Evolutionary conservation across 2,329 filamentous ascomycete genomes (phyloP).

Genomic region (Calonectria hawksworthii): DNA sequence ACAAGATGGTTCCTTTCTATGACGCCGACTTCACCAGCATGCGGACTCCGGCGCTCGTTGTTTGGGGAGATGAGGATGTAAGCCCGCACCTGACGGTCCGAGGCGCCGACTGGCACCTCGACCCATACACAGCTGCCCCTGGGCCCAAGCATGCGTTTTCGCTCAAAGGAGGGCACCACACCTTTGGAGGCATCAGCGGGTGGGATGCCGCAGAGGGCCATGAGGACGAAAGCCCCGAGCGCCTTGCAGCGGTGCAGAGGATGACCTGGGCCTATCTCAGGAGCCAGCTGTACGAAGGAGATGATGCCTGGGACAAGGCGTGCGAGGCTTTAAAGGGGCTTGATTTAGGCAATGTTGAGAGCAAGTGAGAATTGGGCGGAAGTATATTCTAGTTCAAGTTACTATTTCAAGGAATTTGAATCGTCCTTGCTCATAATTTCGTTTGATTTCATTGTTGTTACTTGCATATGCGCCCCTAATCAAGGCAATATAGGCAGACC

Average conservation of each 20-base stretch:
- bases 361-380: conserved; percentile 11
- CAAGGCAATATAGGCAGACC: not conserved
- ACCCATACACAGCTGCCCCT: conserved; percentile 37
- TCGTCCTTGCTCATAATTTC: no score
- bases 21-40: conserved; percentile 38
- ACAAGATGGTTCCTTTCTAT: conserved; percentile 37
- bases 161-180: conserved; percentile 42
- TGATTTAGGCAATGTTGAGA: conserved; percentile 38
- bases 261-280: conserved; percentile 43
- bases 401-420: not conserved
- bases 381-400: not conserved
- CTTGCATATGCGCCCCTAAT: not conserved
- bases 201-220: conserved; percentile 45
- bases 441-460: no score
- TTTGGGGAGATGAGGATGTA: conserved; percentile 43
- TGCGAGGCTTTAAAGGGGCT: conserved; percentile 29
- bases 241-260: conserved; percentile 40
- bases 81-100: conserved; percentile 38
- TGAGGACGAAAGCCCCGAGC: conserved; percentile 41
- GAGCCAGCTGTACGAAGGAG: conserved; percentile 37
- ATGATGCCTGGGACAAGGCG: conserved; percentile 39
- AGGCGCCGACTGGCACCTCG: conserved; percentile 43
- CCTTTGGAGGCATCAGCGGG: conserved; percentile 43
- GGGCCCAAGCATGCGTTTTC: conserved; percentile 37
- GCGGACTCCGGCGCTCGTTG: conserved; percentile 35